Conservation (phyloP, 108 stramenopile species). For the Cylindrotheca fusiformis region DNA sequence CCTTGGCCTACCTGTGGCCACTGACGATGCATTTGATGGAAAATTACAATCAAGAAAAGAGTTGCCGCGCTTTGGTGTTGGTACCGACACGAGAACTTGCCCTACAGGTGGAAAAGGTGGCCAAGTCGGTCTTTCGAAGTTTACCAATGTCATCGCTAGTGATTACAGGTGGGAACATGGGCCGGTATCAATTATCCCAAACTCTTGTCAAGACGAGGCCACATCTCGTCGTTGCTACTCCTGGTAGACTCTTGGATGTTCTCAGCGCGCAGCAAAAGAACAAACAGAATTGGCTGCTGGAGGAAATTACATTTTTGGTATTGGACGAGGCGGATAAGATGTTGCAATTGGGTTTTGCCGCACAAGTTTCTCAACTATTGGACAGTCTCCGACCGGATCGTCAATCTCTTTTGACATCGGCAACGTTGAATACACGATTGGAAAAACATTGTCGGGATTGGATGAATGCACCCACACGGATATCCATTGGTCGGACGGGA, state of each 20-base stretch:
- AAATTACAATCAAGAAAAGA: constrained; percentile 24
- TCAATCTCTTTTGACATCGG: constrained; percentile 72
- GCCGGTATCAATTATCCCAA: constrained; percentile 70
- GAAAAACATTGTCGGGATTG: constrained; percentile 60
- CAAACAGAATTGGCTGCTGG: constrained; percentile 47
- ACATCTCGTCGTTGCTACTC: constrained; percentile 89
- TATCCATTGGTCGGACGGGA: constrained; percentile 74
- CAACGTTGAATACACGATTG: constrained; percentile 64
- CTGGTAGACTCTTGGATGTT: constrained; percentile 95
- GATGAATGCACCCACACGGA: constrained; percentile 57
- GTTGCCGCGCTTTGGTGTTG: constrained; percentile 59
- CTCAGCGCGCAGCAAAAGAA: constrained; percentile 44
- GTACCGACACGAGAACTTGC: constrained; percentile 98
- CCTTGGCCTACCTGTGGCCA: constrained; percentile 90
- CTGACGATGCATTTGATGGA: constrained; percentile 65
- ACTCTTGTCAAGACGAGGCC: constrained; percentile 58
- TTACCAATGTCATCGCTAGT: constrained; percentile 36
- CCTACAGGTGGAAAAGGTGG: constrained; percentile 77
- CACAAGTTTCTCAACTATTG: constrained; percentile 80
- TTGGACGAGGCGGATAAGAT: constrained; percentile 96
- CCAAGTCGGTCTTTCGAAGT: constrained; percentile 40
- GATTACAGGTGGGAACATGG: constrained; percentile 74
- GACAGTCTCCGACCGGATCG: constrained; percentile 74
- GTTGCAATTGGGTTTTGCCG: constrained; percentile 87
- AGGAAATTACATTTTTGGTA: constrained; percentile 70